Base-by-base conservation (phyloP, 805 yeast species). In the Teunomyces barrocoloradensis region DNA sequence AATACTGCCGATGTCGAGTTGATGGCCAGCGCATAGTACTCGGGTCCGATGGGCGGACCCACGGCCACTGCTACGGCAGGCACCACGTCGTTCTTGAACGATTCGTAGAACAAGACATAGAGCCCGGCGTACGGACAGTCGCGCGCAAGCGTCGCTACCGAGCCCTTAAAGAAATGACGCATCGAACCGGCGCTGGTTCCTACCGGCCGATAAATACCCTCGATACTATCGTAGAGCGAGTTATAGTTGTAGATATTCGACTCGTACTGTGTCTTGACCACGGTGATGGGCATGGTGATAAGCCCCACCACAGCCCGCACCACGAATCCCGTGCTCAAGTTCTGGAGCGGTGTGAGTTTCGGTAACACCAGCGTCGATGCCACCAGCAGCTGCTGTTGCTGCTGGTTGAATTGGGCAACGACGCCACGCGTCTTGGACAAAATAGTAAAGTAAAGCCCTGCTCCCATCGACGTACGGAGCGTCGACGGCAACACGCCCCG, bases 51-150 rank as follows among this genome's bases (percentile, higher is more conserved):
- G 29, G 21, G 37, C 6, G 6, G 50, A 44, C 13, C 44, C 36
- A 50, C 25, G 4, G 20, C 3, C 20, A 18, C 20, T 2, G 20
- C 20, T 18, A 18, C 20, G 18, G 15, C 23, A 4, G 92, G 89
- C 6, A 84, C 48, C 4, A 74, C 36, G 7, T 72, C 74, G 60
- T 90, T 90, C 45, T 73, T 73, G 56, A 83, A 74, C 48, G 83
- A 76, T 60, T 92, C 97, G 65, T 92, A 92, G 52, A 90, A 79
- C 32, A 90, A 67, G 25, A 94, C 89, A 59, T 94, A 92, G 3
- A 94, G 61, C 0, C 99, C 99, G 5, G 99, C 97, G 64, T 94
- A 88, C 0, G 99, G 99, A 20, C 96, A 95, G 67, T 94, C 99
- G 53, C 99, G 70, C 10, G 88, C 77, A 51, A 85, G 77, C 0